Evolutionary conservation across 148 eudicot species (phyloP).

Genomic region (Rhododendron vialii): DNA sequence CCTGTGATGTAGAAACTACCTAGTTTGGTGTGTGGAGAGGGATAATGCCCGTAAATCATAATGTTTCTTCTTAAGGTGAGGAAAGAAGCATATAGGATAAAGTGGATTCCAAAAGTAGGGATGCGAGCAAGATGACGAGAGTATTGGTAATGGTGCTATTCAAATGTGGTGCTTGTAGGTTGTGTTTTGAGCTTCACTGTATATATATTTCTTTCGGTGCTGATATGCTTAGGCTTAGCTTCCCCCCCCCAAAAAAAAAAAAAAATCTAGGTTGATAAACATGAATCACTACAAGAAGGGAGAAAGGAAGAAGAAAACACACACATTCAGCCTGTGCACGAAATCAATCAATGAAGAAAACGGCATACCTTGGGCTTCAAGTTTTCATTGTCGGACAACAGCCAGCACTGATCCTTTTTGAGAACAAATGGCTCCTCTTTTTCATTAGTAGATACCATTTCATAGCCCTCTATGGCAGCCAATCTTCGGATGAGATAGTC

Average conservation of each 20-base stretch:
- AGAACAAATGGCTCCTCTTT: conserved; percentile 90
- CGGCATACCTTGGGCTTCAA: conserved; percentile 67
- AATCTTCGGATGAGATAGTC: conserved; percentile 75
- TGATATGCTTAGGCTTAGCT: not conserved
- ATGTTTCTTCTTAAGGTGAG: not conserved
- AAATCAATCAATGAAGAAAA: not conserved
- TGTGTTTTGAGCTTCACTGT: not conserved
- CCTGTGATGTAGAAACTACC: not conserved
- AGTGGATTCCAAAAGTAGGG: not conserved
- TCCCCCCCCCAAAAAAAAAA: not conserved
- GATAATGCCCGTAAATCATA: not conserved
- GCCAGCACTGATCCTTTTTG: conserved; percentile 87
- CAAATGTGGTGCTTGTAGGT: not conserved
- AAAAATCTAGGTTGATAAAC: not conserved
- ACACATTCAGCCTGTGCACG: not conserved
- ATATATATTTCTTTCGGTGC: not conserved
- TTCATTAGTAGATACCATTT: conserved; percentile 89
- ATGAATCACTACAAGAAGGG: not conserved
- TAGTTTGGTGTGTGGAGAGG: not conserved
- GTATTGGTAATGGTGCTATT: not conserved
- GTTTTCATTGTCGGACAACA: conserved; percentile 72
- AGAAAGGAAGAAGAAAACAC: not conserved
- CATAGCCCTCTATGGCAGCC: conserved; percentile 88
- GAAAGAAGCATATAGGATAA: not conserved
- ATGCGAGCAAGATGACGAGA: not conserved